A percentile compares a stretch with the other conserved stretches of the same genome.
Evolutionary conservation across 768 basidiomycete species (phyloP).

Genomic region (Hydnomerulius pinastri): DNA sequence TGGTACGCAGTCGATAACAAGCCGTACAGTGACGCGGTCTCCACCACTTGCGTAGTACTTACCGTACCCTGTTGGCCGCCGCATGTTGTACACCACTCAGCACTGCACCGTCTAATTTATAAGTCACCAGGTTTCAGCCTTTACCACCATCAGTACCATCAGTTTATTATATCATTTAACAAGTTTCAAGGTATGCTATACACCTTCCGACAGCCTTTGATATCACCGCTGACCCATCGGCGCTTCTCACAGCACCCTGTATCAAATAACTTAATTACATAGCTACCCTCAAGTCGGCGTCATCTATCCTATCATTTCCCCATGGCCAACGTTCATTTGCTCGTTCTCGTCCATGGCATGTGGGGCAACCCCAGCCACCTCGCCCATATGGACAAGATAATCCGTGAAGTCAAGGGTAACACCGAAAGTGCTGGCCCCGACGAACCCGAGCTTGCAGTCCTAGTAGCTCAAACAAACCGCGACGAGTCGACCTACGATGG

Average conservation of each 20-base stretch:
- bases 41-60: background rate
- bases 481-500: conserved; percentile 79
- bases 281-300: conserved; percentile 3
- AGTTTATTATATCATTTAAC: background rate
- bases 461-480: conserved; percentile 66
- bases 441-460: conserved; percentile 53
- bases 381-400: conserved; percentile 54
- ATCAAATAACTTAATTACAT: too few relatives aligned
- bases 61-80: too few relatives aligned
- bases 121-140: background rate
- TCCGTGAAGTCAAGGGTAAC: conserved; percentile 43
- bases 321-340: conserved; percentile 40
- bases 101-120: background rate
- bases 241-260: too few relatives aligned
- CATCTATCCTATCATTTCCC: conserved; percentile 4
- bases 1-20: background rate
- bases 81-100: background rate
- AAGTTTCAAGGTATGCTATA: background rate
- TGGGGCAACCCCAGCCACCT: conserved; percentile 79
- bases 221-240: background rate
- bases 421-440: conserved; percentile 27
- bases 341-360: conserved; percentile 63
- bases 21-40: background rate
- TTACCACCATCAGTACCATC: too few relatives aligned
- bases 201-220: background rate